Evolutionary conservation across 768 basidiomycete species (phyloP), one percentile per base, ranked within the genome.

Genomic region (Trametes maxima): DNA sequence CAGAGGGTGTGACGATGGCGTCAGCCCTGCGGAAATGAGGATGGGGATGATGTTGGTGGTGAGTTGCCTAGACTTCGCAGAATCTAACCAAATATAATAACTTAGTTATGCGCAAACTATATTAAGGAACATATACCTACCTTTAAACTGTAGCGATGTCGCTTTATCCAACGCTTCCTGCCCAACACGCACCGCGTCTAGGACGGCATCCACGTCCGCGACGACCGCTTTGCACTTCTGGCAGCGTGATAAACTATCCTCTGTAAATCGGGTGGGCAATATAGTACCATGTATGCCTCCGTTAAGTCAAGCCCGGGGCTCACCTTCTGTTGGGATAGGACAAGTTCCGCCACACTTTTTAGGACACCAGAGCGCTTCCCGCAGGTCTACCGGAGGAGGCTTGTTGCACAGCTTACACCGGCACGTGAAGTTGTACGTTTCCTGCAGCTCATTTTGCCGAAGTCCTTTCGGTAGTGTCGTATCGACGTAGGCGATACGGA

Each of bases 401-500:
- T 57, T 65, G 0, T 63, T 59, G 70, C 92, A 95, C 0, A 91
- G 72, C 0, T 63, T 28, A 69, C 96, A 98, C 12, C 59, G 66
- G 67, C 95, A 98, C 8, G 68, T 75, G 67, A 98, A 98, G 65
- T 83, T 80, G 73, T 98, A 97, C 0, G 90, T 87, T 60, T 89
- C 86, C 45, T 75, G 67, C 19, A 98, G 78, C 0, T 82, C 76
- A 35, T 73, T 71, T 62, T 83, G 87, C 28, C 95, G 79, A 19
- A 78, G 70, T 0, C 67, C 59, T 11, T 73, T 75, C 0, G 94
- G 89, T 2, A 90, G 76, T 0, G 93, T 92, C 0, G 90, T 85
- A 70, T 98, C 96, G 46, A 97, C 80, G 65, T 98, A 98, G 10
- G 91, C 79, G 0, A 89, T 94, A 37, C 89, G 64, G 45, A 98